Percentiles rank a stretch among this genome's conserved stretches.
phyloP scores from a whole-genome alignment of 129 eudicot species.

The Flaveria trinervia region DNA sequence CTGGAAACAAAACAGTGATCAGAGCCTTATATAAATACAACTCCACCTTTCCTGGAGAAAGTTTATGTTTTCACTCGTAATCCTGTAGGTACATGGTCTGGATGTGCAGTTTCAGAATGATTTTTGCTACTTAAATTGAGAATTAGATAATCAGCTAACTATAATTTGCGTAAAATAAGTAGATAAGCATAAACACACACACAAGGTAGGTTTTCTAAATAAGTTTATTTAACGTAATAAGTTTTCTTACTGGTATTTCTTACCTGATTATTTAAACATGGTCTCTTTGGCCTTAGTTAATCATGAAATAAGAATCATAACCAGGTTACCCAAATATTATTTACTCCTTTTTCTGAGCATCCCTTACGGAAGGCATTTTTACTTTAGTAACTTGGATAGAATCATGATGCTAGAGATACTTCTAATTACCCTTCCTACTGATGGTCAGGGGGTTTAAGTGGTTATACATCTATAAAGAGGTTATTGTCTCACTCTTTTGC shows the following conservation, averaged over 20 bases:
- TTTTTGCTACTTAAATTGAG: too few species aligned
- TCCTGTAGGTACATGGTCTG: too few species aligned
- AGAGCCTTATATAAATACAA: not conserved
- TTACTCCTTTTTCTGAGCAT: not conserved
- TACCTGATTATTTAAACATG: not conserved
- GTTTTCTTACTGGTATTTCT: not conserved
- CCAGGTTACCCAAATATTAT: not conserved
- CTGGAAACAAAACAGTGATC: not conserved
- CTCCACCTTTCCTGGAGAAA: not conserved
- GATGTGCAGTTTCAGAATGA: too few species aligned
- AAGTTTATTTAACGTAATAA: not conserved
- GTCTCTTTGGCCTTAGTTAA: not conserved
- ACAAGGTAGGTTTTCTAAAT: too few species aligned
- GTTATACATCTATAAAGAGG: not conserved
- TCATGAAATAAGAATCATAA: not conserved
- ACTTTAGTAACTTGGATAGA: not conserved
- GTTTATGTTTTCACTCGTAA: too few species aligned
- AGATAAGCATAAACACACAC: too few species aligned
- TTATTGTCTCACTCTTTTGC: not conserved
- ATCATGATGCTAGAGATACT: slow-evolving; percentile 2
- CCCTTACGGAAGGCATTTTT: not conserved
- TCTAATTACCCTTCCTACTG: not conserved
- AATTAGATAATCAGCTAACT: too few species aligned
- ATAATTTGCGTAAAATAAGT: too few species aligned
- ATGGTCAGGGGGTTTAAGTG: not conserved